Conservation (phyloP, 352 stramenopile species). For the Chrysophaeum taylorii region DNA sequence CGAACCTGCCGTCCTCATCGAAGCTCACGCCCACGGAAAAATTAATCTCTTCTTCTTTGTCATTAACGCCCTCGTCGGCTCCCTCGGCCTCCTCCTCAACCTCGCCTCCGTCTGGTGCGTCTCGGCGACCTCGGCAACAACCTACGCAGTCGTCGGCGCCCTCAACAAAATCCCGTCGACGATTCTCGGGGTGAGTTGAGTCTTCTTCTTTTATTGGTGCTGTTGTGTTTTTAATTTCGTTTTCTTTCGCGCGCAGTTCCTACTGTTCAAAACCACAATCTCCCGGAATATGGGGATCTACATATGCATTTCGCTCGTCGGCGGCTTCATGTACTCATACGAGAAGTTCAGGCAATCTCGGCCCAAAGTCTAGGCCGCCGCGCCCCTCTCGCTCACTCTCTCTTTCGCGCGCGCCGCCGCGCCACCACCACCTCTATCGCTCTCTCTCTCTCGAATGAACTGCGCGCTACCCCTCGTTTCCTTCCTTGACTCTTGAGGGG, state of each 20-base stretch:
- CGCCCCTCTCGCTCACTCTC: too few relatives aligned
- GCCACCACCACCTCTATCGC: too few relatives aligned
- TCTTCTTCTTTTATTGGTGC: too few relatives aligned
- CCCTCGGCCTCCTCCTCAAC: conserved; percentile 92
- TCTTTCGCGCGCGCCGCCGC: too few relatives aligned
- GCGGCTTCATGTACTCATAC: conserved; percentile 93
- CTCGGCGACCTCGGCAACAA: conserved; percentile 83
- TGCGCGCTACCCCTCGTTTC: too few relatives aligned
- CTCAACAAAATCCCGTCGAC: conserved; percentile 97
- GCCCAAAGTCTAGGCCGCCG: too few relatives aligned
- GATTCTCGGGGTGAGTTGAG: conserved; percentile 86
- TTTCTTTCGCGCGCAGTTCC: too few relatives aligned
- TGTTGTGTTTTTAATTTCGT: too few relatives aligned
- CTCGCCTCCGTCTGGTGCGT: conserved; percentile 95
- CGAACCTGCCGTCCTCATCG: conserved; percentile 72
- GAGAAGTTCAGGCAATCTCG: too few relatives aligned
- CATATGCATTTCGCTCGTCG: conserved; percentile 87
- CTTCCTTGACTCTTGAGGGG: too few relatives aligned
- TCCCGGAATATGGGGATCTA: conserved; percentile 86
- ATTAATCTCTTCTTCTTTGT: conserved; percentile 69
- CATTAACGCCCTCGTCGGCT: conserved; percentile 70
- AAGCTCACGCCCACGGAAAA: conserved; percentile 66
- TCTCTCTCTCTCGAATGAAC: too few relatives aligned
- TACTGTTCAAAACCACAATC: conserved; percentile 82
- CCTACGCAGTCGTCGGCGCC: conserved; percentile 92